phyloP scores from a whole-genome alignment of 306 rosid species.

The Quercus mongolica region DNA sequence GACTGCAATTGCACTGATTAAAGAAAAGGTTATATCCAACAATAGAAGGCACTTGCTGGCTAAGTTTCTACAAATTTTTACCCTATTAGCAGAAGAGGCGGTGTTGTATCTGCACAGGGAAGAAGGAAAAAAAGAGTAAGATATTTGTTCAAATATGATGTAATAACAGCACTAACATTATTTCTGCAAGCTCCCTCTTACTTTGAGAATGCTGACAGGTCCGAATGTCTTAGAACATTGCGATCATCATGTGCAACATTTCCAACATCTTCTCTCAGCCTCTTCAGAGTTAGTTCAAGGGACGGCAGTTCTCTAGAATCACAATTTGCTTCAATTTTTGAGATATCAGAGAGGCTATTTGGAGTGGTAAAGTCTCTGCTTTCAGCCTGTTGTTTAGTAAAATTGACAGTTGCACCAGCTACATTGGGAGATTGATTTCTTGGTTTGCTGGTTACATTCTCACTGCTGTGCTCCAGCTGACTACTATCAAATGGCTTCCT shows the following conservation, averaged over 20 bases:
- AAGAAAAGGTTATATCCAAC: slow-evolving; percentile 5
- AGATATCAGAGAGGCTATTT: slow-evolving; percentile 34
- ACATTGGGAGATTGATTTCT: slow-evolving; percentile 26
- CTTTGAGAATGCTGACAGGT: slow-evolving; percentile 64
- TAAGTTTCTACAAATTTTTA: slow-evolving; percentile 26
- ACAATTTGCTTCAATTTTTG: slow-evolving; percentile 37
- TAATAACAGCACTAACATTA: slow-evolving; percentile 3
- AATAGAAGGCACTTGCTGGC: slow-evolving; percentile 12
- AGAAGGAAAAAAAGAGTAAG: background rate
- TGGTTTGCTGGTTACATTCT: slow-evolving; percentile 22
- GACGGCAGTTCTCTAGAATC: slow-evolving; percentile 39
- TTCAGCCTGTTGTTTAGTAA: slow-evolving; percentile 40
- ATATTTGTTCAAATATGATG: slow-evolving; percentile 13
- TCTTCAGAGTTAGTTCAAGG: slow-evolving; percentile 52
- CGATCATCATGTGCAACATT: slow-evolving; percentile 41
- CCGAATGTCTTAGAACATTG: slow-evolving; percentile 51
- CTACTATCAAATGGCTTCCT: slow-evolving; percentile 25
- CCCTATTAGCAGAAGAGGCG: slow-evolving; percentile 51
- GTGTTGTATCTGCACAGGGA: slow-evolving; percentile 52
- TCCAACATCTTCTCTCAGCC: slow-evolving; percentile 45
- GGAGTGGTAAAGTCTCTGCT: slow-evolving; percentile 42
- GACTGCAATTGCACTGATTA: slow-evolving; percentile 13
- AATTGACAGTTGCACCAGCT: slow-evolving; percentile 16
- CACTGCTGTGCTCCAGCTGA: slow-evolving; percentile 31
- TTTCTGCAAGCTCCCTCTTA: slow-evolving; percentile 26